phyloP scores from a whole-genome alignment of 331 rosid genomes.

The Spiraea crenata region DNA sequence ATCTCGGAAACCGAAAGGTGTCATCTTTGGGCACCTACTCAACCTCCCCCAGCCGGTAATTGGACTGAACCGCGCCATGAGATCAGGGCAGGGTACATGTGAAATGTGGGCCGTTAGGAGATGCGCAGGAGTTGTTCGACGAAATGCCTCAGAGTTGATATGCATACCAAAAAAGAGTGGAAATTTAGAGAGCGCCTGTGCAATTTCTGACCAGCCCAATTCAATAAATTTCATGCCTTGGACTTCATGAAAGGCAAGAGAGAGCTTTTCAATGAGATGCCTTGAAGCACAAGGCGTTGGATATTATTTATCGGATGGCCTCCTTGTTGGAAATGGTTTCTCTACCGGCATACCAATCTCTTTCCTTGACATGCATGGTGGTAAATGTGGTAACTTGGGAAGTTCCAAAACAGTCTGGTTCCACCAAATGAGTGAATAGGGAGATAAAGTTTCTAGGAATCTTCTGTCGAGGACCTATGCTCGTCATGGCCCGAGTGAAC shows the following conservation, averaged over 20 bases:
- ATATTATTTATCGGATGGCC: conserved; percentile 49
- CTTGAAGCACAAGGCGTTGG: conserved; percentile 53
- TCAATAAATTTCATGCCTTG: conserved; percentile 57
- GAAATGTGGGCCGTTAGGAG: conserved; percentile 53
- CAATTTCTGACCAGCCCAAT: conserved; percentile 47
- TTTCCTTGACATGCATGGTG: conserved; percentile 69
- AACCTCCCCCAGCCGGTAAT: conserved; percentile 46
- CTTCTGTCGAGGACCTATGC: conserved; percentile 60
- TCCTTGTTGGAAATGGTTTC: conserved; percentile 50
- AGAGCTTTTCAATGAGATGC: conserved; percentile 61
- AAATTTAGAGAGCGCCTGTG: conserved; percentile 42
- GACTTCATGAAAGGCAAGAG: conserved; percentile 62
- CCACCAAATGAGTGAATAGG: conserved; percentile 56
- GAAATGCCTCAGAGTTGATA: conserved; percentile 63
- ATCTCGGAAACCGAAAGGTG: conserved; percentile 56
- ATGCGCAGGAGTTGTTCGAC: conserved; percentile 64
- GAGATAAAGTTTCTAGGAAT: conserved; percentile 74
- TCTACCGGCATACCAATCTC: conserved; percentile 48
- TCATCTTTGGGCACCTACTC: conserved; percentile 57
- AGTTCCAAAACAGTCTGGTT: conserved; percentile 52
- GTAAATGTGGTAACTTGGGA: conserved; percentile 70
- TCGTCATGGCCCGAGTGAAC: conserved; percentile 51
- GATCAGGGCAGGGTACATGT: conserved; percentile 48
- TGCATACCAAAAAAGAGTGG: conserved; percentile 66
- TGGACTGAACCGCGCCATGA: conserved; percentile 62